phyloP scores from a whole-genome alignment of 169 alveolate genomes.

The Sarcocystis neurona region DNA sequence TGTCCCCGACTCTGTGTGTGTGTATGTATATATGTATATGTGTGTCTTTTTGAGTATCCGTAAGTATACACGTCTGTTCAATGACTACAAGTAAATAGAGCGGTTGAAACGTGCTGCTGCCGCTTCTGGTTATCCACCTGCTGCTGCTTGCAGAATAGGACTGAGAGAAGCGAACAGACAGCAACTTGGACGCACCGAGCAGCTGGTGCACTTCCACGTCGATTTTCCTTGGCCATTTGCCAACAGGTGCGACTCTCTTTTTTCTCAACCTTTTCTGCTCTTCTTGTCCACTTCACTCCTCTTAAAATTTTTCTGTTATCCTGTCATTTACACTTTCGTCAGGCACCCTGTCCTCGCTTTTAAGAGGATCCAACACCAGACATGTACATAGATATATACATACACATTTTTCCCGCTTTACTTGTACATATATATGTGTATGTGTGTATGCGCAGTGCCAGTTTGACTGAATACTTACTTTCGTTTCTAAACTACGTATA shows the following conservation, averaged over 20 bases:
- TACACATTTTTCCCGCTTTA: too few species aligned
- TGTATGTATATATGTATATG: not conserved
- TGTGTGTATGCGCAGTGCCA: too few species aligned
- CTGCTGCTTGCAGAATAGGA: slow-evolving; percentile 49
- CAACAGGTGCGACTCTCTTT: slow-evolving; percentile 33
- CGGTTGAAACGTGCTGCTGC: not conserved
- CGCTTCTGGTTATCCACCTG: not conserved
- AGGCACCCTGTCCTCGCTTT: not conserved
- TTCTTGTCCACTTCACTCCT: not conserved
- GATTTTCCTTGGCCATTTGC: slow-evolving; percentile 65
- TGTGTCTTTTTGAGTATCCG: not conserved
- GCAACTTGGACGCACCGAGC: slow-evolving; percentile 60
- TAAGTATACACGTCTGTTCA: too few species aligned
- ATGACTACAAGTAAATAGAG: too few species aligned
- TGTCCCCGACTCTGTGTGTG: not conserved
- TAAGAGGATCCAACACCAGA: not conserved
- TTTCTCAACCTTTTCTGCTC: not conserved
- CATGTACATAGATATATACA: not conserved
- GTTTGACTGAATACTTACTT: too few species aligned
- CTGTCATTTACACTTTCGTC: not conserved
- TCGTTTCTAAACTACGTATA: too few species aligned
- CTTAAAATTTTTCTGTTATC: too few species aligned
- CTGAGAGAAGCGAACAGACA: slow-evolving; percentile 39
- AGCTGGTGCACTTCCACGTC: slow-evolving; percentile 60
- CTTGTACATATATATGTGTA: not conserved